Evolutionary conservation across 1,139 yeast species (phyloP).

Genomic region (Blastobotrys petasosporus): DNA sequence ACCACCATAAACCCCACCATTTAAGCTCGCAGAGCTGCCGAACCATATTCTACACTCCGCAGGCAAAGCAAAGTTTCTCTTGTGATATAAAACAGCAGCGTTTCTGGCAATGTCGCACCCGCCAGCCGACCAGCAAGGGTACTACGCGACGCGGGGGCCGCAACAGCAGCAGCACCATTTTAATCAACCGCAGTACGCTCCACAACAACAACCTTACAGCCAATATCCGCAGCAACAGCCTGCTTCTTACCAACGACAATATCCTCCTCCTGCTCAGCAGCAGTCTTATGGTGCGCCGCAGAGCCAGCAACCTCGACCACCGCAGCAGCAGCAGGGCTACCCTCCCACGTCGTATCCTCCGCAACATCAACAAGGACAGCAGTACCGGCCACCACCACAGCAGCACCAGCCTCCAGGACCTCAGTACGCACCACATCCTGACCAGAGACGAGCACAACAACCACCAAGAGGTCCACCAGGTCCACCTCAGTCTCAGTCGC

Average conservation of each 20-base stretch:
- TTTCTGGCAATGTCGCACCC: too few species aligned
- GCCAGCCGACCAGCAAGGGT: too few species aligned
- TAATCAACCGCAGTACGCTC: too few species aligned
- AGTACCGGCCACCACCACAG: slow-evolving; percentile 1
- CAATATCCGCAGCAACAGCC: slow-evolving; percentile 10
- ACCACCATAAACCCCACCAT: too few species aligned
- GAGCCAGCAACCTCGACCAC: neutral
- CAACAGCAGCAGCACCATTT: too few species aligned
- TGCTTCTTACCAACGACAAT: slow-evolving; percentile 2
- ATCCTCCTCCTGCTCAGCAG: slow-evolving; percentile 8
- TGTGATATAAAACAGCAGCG: too few species aligned
- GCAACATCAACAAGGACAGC: slow-evolving; percentile 9
- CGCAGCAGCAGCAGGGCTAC: neutral
- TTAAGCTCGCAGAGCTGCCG: too few species aligned
- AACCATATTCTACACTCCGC: too few species aligned
- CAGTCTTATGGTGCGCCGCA: neutral
- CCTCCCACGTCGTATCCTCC: neutral
- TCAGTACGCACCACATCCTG: neutral
- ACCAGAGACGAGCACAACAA: neutral
- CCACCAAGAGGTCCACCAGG: slow-evolving; percentile 7
- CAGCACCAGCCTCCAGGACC: slow-evolving; percentile 8
- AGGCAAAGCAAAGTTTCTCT: too few species aligned
- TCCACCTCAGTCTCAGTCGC: slow-evolving; percentile 3
- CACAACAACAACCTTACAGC: neutral
- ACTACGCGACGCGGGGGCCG: too few species aligned